Conservation (phyloP, 306 rosid species). For the Psophocarpus tetragonolobus region DNA sequence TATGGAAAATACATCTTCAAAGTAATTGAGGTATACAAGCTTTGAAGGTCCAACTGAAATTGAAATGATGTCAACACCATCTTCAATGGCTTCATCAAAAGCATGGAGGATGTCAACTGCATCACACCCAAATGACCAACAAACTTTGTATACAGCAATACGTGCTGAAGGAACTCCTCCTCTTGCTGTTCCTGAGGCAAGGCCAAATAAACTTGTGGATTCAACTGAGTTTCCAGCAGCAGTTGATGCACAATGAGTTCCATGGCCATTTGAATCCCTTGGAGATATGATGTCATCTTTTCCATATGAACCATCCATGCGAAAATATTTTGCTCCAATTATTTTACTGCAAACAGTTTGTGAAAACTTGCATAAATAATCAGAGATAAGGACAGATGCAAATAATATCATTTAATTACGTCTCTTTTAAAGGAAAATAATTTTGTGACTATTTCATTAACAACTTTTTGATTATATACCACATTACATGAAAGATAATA, state of each 20-base stretch:
- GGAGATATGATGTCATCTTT: not conserved
- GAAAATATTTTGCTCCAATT: not conserved
- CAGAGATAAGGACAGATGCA: no score
- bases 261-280: no score
- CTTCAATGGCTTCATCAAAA: not conserved
- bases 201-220: not conserved
- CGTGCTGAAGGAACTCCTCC: constrained; percentile 2
- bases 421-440: no score
- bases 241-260: not conserved
- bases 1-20: not conserved
- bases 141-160: not conserved
- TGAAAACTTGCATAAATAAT: not conserved
- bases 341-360: not conserved
- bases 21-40: not conserved
- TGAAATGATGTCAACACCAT: not conserved
- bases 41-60: not conserved
- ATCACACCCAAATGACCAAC: not conserved
- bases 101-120: not conserved
- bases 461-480: no score
- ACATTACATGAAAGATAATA: no score
- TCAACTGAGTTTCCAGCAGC: constrained; percentile 35
- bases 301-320: not conserved
- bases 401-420: no score
- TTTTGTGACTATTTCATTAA: no score
- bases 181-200: not conserved